phyloP scores from a whole-genome alignment of 2,329 filamentous ascomycete genomes.

The Macroventuria anomochaeta region DNA sequence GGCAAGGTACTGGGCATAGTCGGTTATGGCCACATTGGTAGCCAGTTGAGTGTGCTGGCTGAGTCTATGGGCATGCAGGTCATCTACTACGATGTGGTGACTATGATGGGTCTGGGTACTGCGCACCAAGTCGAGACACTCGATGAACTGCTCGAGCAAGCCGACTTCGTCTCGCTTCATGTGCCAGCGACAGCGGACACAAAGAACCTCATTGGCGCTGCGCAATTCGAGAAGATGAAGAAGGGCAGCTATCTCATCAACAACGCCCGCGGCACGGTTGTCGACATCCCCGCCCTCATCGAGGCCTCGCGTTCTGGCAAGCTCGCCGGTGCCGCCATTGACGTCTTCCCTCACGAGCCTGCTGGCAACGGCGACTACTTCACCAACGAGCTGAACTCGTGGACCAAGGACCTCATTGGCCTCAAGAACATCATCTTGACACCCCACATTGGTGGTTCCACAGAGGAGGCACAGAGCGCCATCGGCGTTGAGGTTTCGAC shows the following conservation, averaged over 20 bases:
- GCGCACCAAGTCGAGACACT: constrained; percentile 82
- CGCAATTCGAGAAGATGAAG: constrained; percentile 88
- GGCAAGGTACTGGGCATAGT: constrained; percentile 97
- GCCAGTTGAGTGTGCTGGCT: constrained; percentile 91
- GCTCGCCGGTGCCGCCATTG: constrained; percentile 90
- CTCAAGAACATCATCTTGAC: constrained; percentile 94
- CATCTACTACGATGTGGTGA: constrained; percentile 95
- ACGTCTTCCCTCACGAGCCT: constrained; percentile 94
- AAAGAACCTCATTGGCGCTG: constrained; percentile 83
- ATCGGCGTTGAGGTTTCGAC: constrained; percentile 94
- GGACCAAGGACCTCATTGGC: constrained; percentile 82
- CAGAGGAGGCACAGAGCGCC: constrained; percentile 94
- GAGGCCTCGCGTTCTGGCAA: constrained; percentile 85
- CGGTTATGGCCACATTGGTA: constrained; percentile 96
- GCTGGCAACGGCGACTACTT: constrained; percentile 96
- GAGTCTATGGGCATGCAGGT: constrained; percentile 98
- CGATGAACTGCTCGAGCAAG: constrained; percentile 74
- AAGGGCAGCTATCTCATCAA: constrained; percentile 93
- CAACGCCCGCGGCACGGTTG: constrained; percentile 89
- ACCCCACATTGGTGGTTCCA: constrained; percentile 96
- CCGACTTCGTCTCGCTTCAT: constrained; percentile 94
- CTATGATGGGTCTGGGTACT: constrained; percentile 92
- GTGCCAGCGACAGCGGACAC: constrained; percentile 94
- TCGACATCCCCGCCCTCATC: constrained; percentile 91
- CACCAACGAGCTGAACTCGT: constrained; percentile 79